Base-by-base conservation (phyloP, 768 basidiomycete genomes). In the Macrocybe gigantea region DNA sequence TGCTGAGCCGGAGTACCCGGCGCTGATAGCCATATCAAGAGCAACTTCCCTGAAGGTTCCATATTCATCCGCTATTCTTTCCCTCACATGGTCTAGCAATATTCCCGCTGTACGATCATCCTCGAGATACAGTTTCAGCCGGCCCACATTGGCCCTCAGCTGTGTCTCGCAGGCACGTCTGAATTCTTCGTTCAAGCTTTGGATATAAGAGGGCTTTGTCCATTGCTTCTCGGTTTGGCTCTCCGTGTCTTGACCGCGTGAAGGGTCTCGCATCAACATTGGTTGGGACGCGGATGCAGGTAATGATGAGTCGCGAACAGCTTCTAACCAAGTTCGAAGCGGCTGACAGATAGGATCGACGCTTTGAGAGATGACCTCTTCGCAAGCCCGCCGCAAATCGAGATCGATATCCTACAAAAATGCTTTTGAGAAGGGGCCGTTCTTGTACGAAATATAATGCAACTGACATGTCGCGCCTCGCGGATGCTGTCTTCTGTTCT, bases 301-400 rank as follows among this genome's bases (percentile, higher is more conserved):
- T 22, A 22, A 22, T 22, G 22, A 22, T 22, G 22, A 22, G 22
- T 4, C 22, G 22, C 22, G 22, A 22, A 80, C 74, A 38, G 73
- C 71, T 29, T 80, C 76, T 1, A 82, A 66, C 82, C 90, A 94
- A 13, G 69, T 59, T 32, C 72, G 78, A 12, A 93, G 63, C 0
- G 85, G 77, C 3, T 70, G 68, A 37, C 81, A 81, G 22, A 88
- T 73, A 0, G 71, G 63, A 35, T 72, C 66, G 6, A 82, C 73
- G 51, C 83, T 83, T 10, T 77, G 65, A 3, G 73, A 65, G 49
- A 98, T 95, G 34, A 92, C 76, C 36, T 82, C 80, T 68, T 95
- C 92, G 66, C 94, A 98, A 0, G 83, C 85, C 12, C 73, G 72
- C 58, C 92, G 89, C 30, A 97, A 79, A 31, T 86, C 87, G 41